Evolutionary conservation across 2,329 filamentous ascomycete genomes (phyloP), one percentile per base, ranked within the genome.

Genomic region (Neocatenulostroma microsporum): DNA sequence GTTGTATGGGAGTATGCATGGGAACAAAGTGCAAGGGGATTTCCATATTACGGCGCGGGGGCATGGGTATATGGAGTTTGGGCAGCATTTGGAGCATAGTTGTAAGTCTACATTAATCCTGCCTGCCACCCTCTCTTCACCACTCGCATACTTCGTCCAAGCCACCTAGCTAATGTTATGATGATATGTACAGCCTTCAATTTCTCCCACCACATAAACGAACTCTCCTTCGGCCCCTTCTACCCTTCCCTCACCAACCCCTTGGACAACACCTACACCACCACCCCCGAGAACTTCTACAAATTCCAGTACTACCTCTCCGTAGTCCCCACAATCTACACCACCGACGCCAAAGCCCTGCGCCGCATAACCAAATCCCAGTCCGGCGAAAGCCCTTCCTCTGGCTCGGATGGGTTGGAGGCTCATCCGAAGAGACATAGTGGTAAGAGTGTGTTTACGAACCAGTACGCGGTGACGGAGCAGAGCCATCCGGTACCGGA

Each of bases 281-380:
- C 71, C 3, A 89, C 84, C n/a, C 58, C 70, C 12, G 60, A 63
- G 43, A 74, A 94, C 69, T 96, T 95, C 70, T 82, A 89, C 75
- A 93, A 91, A 64, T 96, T 87, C 69, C 91, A 98, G 64, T 98
- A 98, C 74, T 96, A 91, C 68, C 73, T 96, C 57, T 94, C 84
- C 25, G 74, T 98, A 24, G 91, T 98, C 2, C 91, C 91, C 2
- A 98, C 91, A 4, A 76, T 93, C 54, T 98, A 96, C 71, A 87
- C 69, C 30, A 66, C 66, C 48, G 58, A 64, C 39, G 48, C 62
- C 5, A 50, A 53, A 5, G 51, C 60, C 21, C 78, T 60, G 72
- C 42, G 45, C 15, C 35, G 24, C 24, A 51, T 52, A 6, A 27
- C 33, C 26, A 49, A 37, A 26, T 3, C 51, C 45, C 55, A 53